phyloP scores from a whole-genome alignment of 495 filamentous ascomycete genomes.

The Astrothelium subdiscretum region DNA sequence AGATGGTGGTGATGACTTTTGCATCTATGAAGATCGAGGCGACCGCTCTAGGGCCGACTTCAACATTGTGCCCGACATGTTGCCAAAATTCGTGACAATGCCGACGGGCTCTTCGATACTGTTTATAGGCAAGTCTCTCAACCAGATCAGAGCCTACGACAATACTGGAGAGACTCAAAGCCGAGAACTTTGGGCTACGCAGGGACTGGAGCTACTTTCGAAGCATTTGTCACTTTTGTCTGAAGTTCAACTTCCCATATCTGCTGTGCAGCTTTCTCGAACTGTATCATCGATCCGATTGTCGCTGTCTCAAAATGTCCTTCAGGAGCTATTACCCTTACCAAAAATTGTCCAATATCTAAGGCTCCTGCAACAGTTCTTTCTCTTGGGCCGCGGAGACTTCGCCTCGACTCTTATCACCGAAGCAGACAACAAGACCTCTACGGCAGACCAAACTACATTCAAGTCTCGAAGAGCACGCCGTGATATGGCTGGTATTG shows the following conservation, averaged over 20 bases:
- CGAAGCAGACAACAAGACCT: constrained; percentile 59
- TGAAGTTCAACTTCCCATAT: constrained; percentile 58
- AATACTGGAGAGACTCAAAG: constrained; percentile 22
- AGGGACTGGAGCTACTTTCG: constrained; percentile 51
- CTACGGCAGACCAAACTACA: neutral
- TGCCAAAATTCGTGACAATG: constrained; percentile 68
- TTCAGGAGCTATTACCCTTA: constrained; percentile 69
- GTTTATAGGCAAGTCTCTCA: constrained; percentile 81
- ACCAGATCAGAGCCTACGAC: constrained; percentile 55
- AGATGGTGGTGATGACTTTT: constrained; percentile 69
- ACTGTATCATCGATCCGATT: constrained; percentile 65
- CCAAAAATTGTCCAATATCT: constrained; percentile 65
- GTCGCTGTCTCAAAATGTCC: constrained; percentile 65
- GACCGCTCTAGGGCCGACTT: constrained; percentile 31
- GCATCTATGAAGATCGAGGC: constrained; percentile 43
- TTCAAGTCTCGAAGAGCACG: constrained; percentile 18
- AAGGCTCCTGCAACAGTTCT: constrained; percentile 68
- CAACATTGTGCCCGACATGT: constrained; percentile 39
- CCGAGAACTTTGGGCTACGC: constrained; percentile 33
- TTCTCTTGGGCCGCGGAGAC: constrained; percentile 77
- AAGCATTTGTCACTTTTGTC: constrained; percentile 66
- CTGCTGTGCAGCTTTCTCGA: constrained; percentile 52
- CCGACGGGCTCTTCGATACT: constrained; percentile 71
- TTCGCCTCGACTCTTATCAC: constrained; percentile 78
- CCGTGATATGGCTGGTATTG: constrained; percentile 39